Conservation (phyloP, 257 asterid genomes). For the Solanum sejunctum region DNA sequence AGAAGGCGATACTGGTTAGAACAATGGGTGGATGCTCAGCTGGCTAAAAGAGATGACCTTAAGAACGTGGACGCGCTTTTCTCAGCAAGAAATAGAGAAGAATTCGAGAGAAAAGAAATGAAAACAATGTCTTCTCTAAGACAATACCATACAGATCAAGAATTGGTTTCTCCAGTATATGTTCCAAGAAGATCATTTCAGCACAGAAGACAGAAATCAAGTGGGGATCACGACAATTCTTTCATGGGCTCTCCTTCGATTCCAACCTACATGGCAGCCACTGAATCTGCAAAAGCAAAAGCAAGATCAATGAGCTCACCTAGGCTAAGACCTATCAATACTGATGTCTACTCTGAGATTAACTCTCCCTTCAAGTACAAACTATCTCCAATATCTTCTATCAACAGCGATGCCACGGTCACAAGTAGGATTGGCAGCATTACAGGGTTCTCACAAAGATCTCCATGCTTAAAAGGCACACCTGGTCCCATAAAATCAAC, state of each 20-base stretch:
- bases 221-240: conserved; percentile 36
- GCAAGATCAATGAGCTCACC: conserved; percentile 81
- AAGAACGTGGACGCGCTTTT: conserved; percentile 14
- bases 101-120: conserved; percentile 16
- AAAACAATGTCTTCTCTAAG: conserved; percentile 19
- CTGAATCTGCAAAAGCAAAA: conserved; percentile 83
- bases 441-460: conserved; percentile 33
- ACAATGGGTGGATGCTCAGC: conserved; percentile 82
- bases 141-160: conserved; percentile 31
- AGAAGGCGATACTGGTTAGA: conserved; percentile 76
- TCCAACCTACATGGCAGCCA: conserved; percentile 94
- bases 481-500: conserved; percentile 54
- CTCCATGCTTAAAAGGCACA: conserved; percentile 51
- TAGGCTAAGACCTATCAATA: conserved; percentile 53
- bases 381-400: conserved; percentile 78
- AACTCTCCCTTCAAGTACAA: conserved; percentile 72
- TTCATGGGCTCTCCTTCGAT: conserved; percentile 37
- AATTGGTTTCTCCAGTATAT: conserved; percentile 24
- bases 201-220: conserved; percentile 59
- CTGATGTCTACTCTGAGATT: conserved; percentile 65
- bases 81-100: conserved; percentile 33
- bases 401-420: conserved; percentile 66
- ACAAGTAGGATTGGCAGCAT: conserved; percentile 43
- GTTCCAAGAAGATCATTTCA: conserved; percentile 45
- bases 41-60: conserved; percentile 46